Percentiles rank a stretch among this genome's conserved stretches.
phyloP scores from a whole-genome alignment of 148 eudicot species.

The Rhododendron mucronatum region DNA sequence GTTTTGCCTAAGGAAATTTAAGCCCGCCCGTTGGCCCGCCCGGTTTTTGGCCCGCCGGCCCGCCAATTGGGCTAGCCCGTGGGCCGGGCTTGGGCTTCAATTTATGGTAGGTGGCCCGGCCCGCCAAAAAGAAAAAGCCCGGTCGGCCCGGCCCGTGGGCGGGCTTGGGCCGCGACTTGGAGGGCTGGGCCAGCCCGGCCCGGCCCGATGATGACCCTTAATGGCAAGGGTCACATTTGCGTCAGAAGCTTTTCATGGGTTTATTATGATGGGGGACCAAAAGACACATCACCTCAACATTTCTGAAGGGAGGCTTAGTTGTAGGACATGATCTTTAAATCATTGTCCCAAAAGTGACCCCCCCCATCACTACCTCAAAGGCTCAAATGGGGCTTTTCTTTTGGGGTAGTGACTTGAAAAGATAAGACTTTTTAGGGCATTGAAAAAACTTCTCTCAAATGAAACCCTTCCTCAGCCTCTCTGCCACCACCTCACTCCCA shows the following conservation, averaged over 20 bases:
- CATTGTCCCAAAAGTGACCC: conserved; percentile 8
- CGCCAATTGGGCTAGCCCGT: too few relatives aligned
- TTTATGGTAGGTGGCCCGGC: too few relatives aligned
- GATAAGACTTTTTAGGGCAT: neutral
- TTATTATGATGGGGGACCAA: conserved; percentile 9
- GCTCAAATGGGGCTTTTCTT: neutral
- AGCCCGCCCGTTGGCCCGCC: too few relatives aligned
- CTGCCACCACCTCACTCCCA: neutral
- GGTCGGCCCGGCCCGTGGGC: too few relatives aligned
- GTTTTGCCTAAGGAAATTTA: too few relatives aligned
- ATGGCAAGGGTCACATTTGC: neutral
- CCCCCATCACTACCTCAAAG: neutral
- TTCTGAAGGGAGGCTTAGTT: conserved; percentile 2
- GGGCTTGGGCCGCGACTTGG: too few relatives aligned
- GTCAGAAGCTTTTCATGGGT: neutral
- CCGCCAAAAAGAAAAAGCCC: too few relatives aligned
- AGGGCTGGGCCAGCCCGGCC: too few relatives aligned
- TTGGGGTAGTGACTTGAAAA: conserved; percentile 6
- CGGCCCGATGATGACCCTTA: too few relatives aligned
- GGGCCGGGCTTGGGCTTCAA: too few relatives aligned
- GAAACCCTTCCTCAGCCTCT: neutral
- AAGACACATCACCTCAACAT: neutral
- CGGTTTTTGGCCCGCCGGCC: too few relatives aligned
- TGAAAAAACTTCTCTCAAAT: neutral
- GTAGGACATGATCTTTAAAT: conserved; percentile 12